Conservation (phyloP, 83 land plant genomes). For the Picea abies region DNA sequence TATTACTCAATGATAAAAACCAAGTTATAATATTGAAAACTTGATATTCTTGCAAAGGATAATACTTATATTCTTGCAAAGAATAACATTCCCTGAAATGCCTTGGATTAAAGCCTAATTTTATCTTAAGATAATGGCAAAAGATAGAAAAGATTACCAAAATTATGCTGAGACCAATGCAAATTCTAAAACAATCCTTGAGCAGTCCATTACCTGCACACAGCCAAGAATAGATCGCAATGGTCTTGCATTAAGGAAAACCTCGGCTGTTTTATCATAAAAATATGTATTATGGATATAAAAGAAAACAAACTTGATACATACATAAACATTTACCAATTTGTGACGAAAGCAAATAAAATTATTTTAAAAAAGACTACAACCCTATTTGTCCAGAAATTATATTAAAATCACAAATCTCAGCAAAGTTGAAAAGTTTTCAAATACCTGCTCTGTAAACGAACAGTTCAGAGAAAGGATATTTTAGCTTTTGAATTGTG, state of each 20-base stretch:
- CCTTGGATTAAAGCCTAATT: not conserved
- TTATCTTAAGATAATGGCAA: not conserved
- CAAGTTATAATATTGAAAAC: not conserved
- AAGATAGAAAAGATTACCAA: not conserved
- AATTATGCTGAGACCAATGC: not conserved
- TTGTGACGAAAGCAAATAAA: not conserved
- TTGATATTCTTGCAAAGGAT: not conserved
- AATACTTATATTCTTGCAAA: not conserved
- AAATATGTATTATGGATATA: not conserved
- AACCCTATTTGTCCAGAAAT: not conserved
- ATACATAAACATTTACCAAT: not conserved
- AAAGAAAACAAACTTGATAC: not conserved
- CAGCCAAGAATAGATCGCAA: not conserved
- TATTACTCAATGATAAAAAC: not conserved
- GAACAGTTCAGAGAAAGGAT: no score
- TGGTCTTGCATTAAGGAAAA: not conserved
- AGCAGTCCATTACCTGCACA: not conserved
- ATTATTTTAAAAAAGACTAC: not conserved
- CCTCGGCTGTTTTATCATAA: not conserved
- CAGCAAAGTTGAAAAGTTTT: not conserved
- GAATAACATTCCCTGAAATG: not conserved
- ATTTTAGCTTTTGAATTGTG: not conserved
- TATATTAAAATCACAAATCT: not conserved
- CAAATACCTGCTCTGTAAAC: slow-evolving; percentile 4
- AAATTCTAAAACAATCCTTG: not conserved